Evolutionary conservation across 192 early-diverging fungal genomes (phyloP).

Genomic region (Chytriomyces sp.): DNA sequence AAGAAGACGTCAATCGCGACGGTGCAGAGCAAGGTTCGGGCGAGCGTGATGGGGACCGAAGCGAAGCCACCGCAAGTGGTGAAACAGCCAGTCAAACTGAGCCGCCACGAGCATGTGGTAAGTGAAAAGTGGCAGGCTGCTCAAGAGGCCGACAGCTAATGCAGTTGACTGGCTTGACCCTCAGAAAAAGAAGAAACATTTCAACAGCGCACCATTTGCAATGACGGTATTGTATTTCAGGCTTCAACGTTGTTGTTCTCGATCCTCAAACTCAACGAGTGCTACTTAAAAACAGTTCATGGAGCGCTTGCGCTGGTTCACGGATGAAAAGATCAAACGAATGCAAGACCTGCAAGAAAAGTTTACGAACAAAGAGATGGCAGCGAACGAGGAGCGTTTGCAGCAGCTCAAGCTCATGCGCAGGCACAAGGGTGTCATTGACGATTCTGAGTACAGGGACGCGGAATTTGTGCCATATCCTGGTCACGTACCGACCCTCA

Average conservation of each 20-base stretch:
- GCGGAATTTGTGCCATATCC: constrained; percentile 61
- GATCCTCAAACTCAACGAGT: neutral
- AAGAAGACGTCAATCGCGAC: neutral
- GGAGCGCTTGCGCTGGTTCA: constrained; percentile 54
- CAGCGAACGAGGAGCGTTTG: constrained; percentile 51
- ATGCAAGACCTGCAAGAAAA: constrained; percentile 37
- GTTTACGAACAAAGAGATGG: constrained; percentile 37
- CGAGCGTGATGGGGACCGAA: neutral
- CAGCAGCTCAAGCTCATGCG: constrained; percentile 39
- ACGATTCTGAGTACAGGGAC: constrained; percentile 21
- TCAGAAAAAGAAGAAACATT: constrained; percentile 39
- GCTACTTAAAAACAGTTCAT: constrained; percentile 40
- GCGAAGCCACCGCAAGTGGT: neutral
- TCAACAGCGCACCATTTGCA: constrained; percentile 46
- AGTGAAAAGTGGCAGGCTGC: neutral
- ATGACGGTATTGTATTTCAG: constrained; percentile 42
- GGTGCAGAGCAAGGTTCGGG: neutral
- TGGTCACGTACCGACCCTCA: constrained; percentile 42
- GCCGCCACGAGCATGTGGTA: constrained; percentile 29
- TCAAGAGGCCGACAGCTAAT: neutral
- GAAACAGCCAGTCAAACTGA: constrained; percentile 15
- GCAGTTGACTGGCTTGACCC: neutral
- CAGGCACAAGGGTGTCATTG: constrained; percentile 3
- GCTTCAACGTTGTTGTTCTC: constrained; percentile 1
- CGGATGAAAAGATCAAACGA: constrained; percentile 44